Evolutionary conservation across 139 green algal genomes (phyloP), one percentile per base, ranked within the genome.

Genomic region (Micractinium conductrix): DNA sequence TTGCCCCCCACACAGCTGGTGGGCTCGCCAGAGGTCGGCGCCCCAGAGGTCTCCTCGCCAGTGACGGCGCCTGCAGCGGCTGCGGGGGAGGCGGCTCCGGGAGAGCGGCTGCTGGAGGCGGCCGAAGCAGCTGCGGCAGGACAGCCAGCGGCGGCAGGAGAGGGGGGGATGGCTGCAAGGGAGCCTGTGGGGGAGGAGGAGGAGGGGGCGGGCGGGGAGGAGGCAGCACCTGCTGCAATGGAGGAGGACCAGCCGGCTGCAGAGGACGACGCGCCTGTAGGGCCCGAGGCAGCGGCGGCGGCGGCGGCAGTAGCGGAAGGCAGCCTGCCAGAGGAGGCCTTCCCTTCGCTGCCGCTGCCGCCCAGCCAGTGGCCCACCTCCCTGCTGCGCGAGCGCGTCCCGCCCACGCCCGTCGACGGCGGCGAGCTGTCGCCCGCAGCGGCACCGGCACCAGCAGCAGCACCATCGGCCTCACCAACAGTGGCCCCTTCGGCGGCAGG

Each of bases 311-410:
- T 16, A 38, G 33, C 65, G 21, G 65, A 48, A 24, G 42, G 38
- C 21, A 76, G 70, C 70, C 70, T 22, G 8, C 9, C 42, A 26
- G 68, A 74, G 22, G 70, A 53, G n/a, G 43, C 43, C 4, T 28
- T 82, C 26, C 37, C 58, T 38, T 58, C 76, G 30, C 58, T 82
- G 76, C 55, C 30, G 55, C 76, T 58, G 0, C 38, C 58, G 21
- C 58, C 58, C 55, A 82, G 76, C 76, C 76, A 82, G 76, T 82
- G 62, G 38, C 76, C 58, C 26, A 58, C 72, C 35, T 73, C 76
- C 4, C 10, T 53, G 58, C 58, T 73, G 40, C 76, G 38, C 0
- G 76, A 82, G 76, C 58, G 28, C 4, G 76, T 82, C 38, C 76
- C 76, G 4, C 76, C 76, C 37, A 82, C 76, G 3, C 76, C 76